These are phyloP conservation scores for Amanita fuliginea DNA, from an alignment of 768 basidiomycete species.

Conservation along the genomic window DNA sequence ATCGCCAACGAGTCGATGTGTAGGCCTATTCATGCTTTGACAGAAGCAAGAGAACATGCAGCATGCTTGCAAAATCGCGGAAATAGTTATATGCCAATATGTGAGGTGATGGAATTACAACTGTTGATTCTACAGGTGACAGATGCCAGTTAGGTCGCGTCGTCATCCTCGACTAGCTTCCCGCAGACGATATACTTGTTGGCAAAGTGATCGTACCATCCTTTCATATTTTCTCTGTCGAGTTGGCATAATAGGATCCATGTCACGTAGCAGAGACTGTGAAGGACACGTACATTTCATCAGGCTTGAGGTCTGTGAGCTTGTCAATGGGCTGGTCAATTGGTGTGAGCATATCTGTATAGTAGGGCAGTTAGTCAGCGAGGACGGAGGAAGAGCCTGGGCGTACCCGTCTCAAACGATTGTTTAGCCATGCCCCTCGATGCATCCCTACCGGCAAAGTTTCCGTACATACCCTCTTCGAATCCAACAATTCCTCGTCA, in stretches of 20 bases:
- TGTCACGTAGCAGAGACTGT: background rate
- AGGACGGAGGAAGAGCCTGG: background rate
- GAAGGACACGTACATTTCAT: constrained; percentile 63
- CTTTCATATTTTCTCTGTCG: constrained; percentile 87
- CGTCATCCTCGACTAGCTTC: constrained; percentile 74
- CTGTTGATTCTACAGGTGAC: background rate
- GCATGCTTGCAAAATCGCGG: too few species aligned
- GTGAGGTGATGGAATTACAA: background rate
- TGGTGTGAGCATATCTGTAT: constrained; percentile 80
- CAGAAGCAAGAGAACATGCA: too few species aligned
- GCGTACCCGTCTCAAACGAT: constrained; percentile 77
- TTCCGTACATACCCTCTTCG: constrained; percentile 90
- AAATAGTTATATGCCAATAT: too few species aligned
- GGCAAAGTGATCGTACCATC: constrained; percentile 91
- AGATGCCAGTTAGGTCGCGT: constrained; percentile 7
- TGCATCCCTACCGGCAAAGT: constrained; percentile 95
- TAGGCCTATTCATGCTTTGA: too few species aligned
- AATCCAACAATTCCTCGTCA: background rate
- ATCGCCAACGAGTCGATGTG: too few species aligned
- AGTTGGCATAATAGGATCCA: background rate
- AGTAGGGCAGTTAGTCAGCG: too few species aligned
- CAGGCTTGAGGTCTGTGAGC: constrained; percentile 62
- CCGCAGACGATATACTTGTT: constrained; percentile 91
- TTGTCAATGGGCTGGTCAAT: constrained; percentile 81
- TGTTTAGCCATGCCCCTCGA: constrained; percentile 97